Evolutionary conservation across 1,284 basidiomycete genomes (phyloP), one percentile per base, ranked within the genome.

Genomic region (Ceratobasidium sp.): DNA sequence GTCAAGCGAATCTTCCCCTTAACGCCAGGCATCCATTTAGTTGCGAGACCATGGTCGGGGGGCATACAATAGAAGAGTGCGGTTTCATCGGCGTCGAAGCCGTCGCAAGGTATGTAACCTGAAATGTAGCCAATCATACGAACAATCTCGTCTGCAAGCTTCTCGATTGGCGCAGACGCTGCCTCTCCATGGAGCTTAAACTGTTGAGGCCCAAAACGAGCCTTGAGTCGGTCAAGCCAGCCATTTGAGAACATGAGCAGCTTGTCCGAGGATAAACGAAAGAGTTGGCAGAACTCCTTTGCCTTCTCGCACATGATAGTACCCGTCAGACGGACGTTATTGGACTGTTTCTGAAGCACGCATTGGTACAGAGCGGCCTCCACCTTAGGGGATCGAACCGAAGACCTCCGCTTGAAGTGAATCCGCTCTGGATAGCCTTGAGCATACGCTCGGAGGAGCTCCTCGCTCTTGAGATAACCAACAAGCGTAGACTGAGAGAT

Each of bases 31-130:
- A 74, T 62, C 56, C 78, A 66, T 24, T 64, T 66, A 47, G 81
- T 75, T 11, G 79, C 75, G 0, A 81, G 74, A 3, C 79, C 79
- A n/a, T 73, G 73, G 53, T 80, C 76, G 2, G 80, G 80, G 24
- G 76, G 75, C 71, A 78, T 72, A 11, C 78, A 74, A 77, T 80
- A 83, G 73, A 83, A 82, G 1, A 83, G 71, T 1, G 81, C 81
- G 3, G 82, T 83, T 74, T 84, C 81, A 78, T 84, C 83, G 79
- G 82, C 80, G 69, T 84, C 84, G 63, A 81, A 83, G 45, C 82
- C 82, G 54, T 84, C 80, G n/a, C 76, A 57, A 54, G 79, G 71
- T 7, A 77, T 5, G 82, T 67, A 76, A 7, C 17, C 3, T 5
- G 27, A 15, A 29, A 73, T 53, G 3, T 69, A 19, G 2, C 44